Base-by-base conservation (phyloP, 495 filamentous ascomycete species). In the Lophiotrema nucula region DNA sequence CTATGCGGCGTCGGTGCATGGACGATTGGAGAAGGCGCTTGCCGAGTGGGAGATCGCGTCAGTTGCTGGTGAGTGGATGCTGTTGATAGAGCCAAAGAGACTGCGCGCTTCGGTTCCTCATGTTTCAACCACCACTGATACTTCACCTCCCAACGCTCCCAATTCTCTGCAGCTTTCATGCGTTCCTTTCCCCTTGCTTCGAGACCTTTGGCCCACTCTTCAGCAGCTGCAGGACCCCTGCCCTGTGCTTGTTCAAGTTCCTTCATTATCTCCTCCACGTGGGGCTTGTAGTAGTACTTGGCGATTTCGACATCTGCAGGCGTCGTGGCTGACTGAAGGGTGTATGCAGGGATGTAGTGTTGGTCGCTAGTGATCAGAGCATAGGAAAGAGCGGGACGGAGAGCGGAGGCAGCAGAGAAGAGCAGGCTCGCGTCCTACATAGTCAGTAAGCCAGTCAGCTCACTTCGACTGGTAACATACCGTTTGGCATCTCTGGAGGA, bases 121-220 rank as follows among this genome's bases (percentile, higher is more conserved):
- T 66, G 63, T 10, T 58, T 47, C 15, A 49, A 39, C 60, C 59
- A 64, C 53, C 64, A 53, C 55, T 68, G 55, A 28, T 66, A 66
- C 42, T 58, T 61, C 13, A 70, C 70, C 50, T 86, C 83, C 79
- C 83, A 91, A 47, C 79, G 82, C 66, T 90, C 88, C 83, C 88
- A 90, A 24, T 83, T 81, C 19, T 77, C 72, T 18, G 81, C 74
- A 60, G 88, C 83, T 22, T 74, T 71, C 33, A 79, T 76, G 16
- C 73, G 51, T 26, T 81, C 74, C 54, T 78, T 80, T n/a, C 86
- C 83, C 53, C 79, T 77, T 11, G 58, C 69, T 37, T 79, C 78
- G 2, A 91, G 77, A 12, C 87, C 87, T 69, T 89, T 90, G 4
- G 83, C 69, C 88, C 88, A 92, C 67, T 89, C 87, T 42, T 85